Percentiles rank a stretch among this genome's conserved stretches.
Evolutionary conservation across 352 stramenopile species (phyloP).

Genomic region (Phytophthora sp.): DNA sequence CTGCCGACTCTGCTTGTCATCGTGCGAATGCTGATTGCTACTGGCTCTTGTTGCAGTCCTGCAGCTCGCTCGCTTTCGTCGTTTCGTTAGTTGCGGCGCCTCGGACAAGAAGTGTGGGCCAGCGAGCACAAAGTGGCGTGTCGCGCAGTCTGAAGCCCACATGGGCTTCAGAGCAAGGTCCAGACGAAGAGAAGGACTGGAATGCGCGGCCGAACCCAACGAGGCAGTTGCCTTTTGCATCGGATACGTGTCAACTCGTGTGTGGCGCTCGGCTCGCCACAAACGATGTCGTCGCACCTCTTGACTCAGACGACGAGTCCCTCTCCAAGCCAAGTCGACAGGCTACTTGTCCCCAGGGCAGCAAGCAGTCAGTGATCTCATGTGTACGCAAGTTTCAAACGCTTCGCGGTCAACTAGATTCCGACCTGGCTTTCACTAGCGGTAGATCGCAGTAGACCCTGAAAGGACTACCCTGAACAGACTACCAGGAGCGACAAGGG

Average conservation of each 20-base stretch:
- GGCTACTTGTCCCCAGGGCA: neutral
- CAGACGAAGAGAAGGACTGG: conserved; percentile 1
- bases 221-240: neutral
- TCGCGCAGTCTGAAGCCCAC: neutral
- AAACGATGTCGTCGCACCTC: neutral
- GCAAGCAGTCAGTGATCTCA: conserved; percentile 14
- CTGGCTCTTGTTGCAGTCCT: neutral
- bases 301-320: neutral
- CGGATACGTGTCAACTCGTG: neutral
- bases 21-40: neutral
- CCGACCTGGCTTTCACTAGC: neutral
- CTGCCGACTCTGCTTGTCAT: neutral
- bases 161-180: neutral
- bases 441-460: too few species aligned
- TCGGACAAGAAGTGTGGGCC: neutral
- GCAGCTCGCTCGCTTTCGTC: neutral
- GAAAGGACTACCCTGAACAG: too few species aligned
- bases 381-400: conserved; percentile 7
- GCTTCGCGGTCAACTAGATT: conserved; percentile 1
- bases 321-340: neutral
- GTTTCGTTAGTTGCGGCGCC: conserved; percentile 1
- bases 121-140: neutral
- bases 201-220: neutral
- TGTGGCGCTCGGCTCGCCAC: neutral
- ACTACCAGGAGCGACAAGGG: conserved; percentile 1